Evolutionary conservation across 1,284 basidiomycete species (phyloP).

Genomic region (Cutaneotrichosporon daszewskae): DNA sequence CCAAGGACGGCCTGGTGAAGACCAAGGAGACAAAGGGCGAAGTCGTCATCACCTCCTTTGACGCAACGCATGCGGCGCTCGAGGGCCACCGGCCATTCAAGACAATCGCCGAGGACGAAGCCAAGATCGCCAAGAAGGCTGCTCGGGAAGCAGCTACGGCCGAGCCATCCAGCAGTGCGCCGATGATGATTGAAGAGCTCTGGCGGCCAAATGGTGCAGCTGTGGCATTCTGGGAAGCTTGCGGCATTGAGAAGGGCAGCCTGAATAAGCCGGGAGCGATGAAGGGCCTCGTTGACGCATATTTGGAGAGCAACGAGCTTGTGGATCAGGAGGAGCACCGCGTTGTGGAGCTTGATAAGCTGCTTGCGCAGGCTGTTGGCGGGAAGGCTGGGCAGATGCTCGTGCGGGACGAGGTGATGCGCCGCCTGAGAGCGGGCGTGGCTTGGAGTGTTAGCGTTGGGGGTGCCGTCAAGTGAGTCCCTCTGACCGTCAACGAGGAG

Average conservation of each 20-base stretch:
- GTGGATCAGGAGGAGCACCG: conserved; percentile 62
- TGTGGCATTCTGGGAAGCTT: conserved; percentile 58
- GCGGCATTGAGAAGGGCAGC: conserved; percentile 49
- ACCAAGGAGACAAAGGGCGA: conserved; percentile 66
- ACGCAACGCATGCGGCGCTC: conserved; percentile 58
- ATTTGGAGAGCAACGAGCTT: conserved; percentile 59
- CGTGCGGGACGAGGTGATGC: conserved; percentile 63
- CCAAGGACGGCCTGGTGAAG: conserved; percentile 65
- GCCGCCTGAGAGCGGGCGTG: conserved; percentile 31
- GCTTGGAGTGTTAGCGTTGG: conserved; percentile 36
- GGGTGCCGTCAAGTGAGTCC: conserved; percentile 38
- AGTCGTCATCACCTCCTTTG: conserved; percentile 53
- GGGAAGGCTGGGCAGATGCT: conserved; percentile 53
- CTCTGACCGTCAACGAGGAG: too few relatives aligned
- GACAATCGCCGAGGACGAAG: conserved; percentile 60
- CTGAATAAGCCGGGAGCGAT: conserved; percentile 22
- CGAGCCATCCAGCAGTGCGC: conserved; percentile 42
- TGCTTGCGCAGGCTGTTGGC: conserved; percentile 52
- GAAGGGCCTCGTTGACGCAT: conserved; percentile 59
- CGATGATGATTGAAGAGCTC: conserved; percentile 55
- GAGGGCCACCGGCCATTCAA: conserved; percentile 53
- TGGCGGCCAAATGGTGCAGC: conserved; percentile 65
- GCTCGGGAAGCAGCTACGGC: conserved; percentile 48
- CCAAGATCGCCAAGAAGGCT: conserved; percentile 44
- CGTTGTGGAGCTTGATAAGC: conserved; percentile 62